Evolutionary conservation across 805 yeast species (phyloP).

Genomic region (Nakazawaea peltata): DNA sequence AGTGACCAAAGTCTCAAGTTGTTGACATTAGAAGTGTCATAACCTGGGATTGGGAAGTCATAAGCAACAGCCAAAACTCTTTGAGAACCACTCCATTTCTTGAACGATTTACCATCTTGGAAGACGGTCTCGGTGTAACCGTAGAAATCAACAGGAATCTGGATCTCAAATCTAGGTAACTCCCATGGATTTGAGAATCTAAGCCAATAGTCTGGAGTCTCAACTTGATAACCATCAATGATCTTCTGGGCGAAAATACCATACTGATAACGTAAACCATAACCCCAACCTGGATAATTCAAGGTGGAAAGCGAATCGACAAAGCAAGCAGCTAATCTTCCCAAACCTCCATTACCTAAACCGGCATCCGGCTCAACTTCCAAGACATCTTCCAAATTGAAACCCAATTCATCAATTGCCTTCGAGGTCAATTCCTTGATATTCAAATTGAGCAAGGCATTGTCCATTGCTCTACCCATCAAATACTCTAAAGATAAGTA

Average conservation of each 20-base stretch:
- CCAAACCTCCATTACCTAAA: slow-evolving; percentile 91
- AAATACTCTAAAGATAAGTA: slow-evolving; percentile 81
- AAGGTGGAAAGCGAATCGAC: slow-evolving; percentile 82
- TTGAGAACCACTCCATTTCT: slow-evolving; percentile 83
- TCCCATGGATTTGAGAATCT: slow-evolving; percentile 92
- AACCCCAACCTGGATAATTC: slow-evolving; percentile 94
- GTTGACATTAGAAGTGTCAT: slow-evolving; percentile 72
- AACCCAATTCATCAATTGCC: slow-evolving; percentile 69
- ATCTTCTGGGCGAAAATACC: slow-evolving; percentile 90
- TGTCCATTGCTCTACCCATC: slow-evolving; percentile 94
- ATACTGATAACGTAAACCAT: slow-evolving; percentile 87
- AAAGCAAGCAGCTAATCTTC: slow-evolving; percentile 91
- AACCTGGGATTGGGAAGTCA: slow-evolving; percentile 92
- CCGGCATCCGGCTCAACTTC: slow-evolving; percentile 92
- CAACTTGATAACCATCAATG: slow-evolving; percentile 89
- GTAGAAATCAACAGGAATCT: slow-evolving; percentile 84
- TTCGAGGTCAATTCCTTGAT: slow-evolving; percentile 50
- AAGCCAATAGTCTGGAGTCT: slow-evolving; percentile 92
- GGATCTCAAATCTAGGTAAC: slow-evolving; percentile 77
- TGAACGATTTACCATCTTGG: slow-evolving; percentile 49
- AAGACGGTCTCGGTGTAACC: slow-evolving; percentile 61
- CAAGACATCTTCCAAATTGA: slow-evolving; percentile 77
- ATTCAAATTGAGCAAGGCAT: slow-evolving; percentile 78
- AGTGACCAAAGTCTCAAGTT: slow-evolving; percentile 89
- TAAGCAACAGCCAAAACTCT: slow-evolving; percentile 83